Evolutionary conservation across 352 stramenopile species (phyloP), one percentile per base, ranked within the genome.

Genomic region (Phytopythium chamaehyphon): DNA sequence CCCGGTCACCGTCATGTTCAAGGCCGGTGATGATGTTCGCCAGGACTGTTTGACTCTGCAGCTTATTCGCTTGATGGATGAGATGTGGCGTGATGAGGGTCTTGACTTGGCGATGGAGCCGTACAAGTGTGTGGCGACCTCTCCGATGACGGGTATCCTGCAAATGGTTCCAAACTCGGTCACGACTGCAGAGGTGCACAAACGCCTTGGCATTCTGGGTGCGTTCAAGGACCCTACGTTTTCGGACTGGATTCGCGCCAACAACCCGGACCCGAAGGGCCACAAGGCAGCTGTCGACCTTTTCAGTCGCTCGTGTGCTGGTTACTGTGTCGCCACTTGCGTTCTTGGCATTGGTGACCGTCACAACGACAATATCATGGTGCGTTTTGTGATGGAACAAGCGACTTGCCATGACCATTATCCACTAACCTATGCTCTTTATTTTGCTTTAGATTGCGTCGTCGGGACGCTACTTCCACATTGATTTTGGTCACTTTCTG

Each of bases 331-430:
- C 1, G 92, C 91, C 1, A 97, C 90, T 1, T 98, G 90, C 61
- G 86, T 98, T 2, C 74, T 98, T 38, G 93, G 93, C 36, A 96
- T 98, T 55, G 93, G 93, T 53, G 93, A 98, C 63, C 86, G 93
- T 9, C 93, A 98, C 69, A 97, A 96, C 47, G 93, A 98, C 69
- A 98, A 98, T 64, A 96, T 98, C 52, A 98, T 98, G 95, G 69
- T 98, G 58, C 39, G 68, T 58, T 12, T 39, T 44, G 15, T 36
- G 38, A 38, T 51, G 16, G 4, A 11, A 18, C 8, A 16, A 22
- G 6, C 19, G 1, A 15, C 15, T n/a, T 6, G 6, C 23, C 3
- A 19, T n/a, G n/a, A 18, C 3, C 16, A 3, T 26, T 12, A 12
- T 22, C 24, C 16, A 40, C 23, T 47, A 14, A 40, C n/a, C 6